These are phyloP conservation scores for Fusarium luffae DNA, from an alignment of 2,329 filamentous ascomycete genomes.

Conservation along the genomic window DNA sequence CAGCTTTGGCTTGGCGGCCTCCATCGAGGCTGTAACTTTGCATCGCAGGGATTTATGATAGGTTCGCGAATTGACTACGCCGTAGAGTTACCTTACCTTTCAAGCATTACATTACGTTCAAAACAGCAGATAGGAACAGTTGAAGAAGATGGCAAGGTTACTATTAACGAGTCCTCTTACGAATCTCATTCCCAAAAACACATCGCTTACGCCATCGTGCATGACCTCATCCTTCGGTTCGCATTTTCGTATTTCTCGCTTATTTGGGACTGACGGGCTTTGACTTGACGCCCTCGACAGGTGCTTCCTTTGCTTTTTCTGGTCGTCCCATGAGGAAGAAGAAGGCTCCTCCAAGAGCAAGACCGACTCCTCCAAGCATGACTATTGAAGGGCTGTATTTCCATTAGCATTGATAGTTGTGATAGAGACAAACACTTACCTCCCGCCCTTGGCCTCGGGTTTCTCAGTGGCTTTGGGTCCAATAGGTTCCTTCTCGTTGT, in stretches of 20 bases:
- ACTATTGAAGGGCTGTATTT: conserved; percentile 16
- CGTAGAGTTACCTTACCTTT: not conserved
- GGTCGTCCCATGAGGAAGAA: conserved; percentile 27
- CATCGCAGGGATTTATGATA: conserved; percentile 11
- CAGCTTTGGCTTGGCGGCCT: conserved; percentile 27
- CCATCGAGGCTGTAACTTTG: conserved; percentile 20
- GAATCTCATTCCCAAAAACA: not conserved
- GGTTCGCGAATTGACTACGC: conserved; percentile 2
- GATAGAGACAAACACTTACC: too few relatives aligned
- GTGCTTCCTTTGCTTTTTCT: conserved; percentile 20
- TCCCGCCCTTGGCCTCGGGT: not conserved
- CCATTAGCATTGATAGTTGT: not conserved
- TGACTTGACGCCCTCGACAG: not conserved
- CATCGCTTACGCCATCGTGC: conserved; percentile 32
- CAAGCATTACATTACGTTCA: too few relatives aligned
- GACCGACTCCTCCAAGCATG: conserved; percentile 23
- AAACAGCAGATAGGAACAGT: not conserved
- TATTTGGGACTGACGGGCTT: not conserved
- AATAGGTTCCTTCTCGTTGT: conserved; percentile 8
- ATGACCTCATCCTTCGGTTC: not conserved
- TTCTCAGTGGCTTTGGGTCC: conserved; percentile 1
- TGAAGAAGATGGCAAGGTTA: not conserved
- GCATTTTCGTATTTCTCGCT: not conserved
- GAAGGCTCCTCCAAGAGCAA: conserved; percentile 28
- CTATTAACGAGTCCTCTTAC: conserved; percentile 1